These are phyloP conservation scores for Naganishia cerealis DNA, from an alignment of 1,284 basidiomycete species.

Conservation along the genomic window DNA sequence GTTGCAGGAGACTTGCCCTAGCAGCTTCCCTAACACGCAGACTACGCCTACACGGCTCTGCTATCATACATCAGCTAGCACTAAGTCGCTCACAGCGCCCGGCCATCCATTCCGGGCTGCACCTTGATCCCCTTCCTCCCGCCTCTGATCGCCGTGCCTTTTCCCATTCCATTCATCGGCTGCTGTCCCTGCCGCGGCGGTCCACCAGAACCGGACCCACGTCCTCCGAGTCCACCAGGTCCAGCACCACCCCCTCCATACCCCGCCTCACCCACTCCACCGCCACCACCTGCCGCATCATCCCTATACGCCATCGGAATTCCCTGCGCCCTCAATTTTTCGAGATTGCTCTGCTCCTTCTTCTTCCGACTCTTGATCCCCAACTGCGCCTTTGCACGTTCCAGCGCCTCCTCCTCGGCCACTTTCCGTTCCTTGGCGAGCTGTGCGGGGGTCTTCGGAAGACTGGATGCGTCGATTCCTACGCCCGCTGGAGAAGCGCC, in stretches of 20 bases:
- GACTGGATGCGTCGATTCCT: conserved; percentile 46
- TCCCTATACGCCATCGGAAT: conserved; percentile 19
- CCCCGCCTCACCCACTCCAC: background rate
- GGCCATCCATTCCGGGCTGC: conserved; percentile 10
- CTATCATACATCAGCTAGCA: no score
- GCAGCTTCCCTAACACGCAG: no score
- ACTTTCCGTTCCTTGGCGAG: conserved; percentile 40
- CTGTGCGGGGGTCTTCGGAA: conserved; percentile 45
- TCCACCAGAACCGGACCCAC: conserved; percentile 11
- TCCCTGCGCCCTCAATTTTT: conserved; percentile 33
- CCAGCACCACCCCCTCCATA: conserved; percentile 19
- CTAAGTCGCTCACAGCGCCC: conserved; percentile 1
- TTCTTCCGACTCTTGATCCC: conserved; percentile 38
- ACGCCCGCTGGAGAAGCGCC: conserved; percentile 52
- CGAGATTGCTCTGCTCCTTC: conserved; percentile 36
- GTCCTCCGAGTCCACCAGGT: background rate
- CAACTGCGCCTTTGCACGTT: conserved; percentile 45
- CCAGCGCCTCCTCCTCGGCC: conserved; percentile 44
- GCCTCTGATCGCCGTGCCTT: conserved; percentile 15
- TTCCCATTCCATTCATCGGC: conserved; percentile 18
- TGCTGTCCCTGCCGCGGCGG: background rate
- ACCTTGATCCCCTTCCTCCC: conserved; percentile 22
- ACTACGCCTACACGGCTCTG: no score
- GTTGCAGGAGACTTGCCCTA: no score
- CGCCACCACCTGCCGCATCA: background rate